phyloP scores from a whole-genome alignment of 371 early-diverging fungal species.

The Fennellomyces sp. region DNA sequence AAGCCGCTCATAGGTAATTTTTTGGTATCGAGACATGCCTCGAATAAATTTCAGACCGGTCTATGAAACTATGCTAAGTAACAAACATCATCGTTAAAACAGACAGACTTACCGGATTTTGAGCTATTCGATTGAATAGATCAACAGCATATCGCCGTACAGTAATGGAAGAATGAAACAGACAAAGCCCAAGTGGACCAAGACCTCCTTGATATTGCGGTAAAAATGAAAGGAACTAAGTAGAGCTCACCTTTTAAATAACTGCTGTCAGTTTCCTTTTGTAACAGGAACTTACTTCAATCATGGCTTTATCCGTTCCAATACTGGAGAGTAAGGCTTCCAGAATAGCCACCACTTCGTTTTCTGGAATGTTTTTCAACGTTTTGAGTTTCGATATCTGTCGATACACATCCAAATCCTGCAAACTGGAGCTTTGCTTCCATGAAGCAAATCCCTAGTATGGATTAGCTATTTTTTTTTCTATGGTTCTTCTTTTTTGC shows the following conservation, averaged over 20 bases:
- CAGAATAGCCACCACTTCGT: constrained; percentile 69
- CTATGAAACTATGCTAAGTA: constrained; percentile 6
- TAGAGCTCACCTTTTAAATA: not conserved
- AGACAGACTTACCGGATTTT: constrained; percentile 59
- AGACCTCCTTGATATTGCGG: constrained; percentile 87
- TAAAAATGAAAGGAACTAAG: constrained; percentile 72
- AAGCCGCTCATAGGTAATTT: constrained; percentile 42
- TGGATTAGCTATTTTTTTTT: no score
- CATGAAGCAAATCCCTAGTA: constrained; percentile 65
- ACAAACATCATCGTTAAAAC: not conserved
- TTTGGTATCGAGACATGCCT: constrained; percentile 44
- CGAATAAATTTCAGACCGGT: constrained; percentile 44
- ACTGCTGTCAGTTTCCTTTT: not conserved
- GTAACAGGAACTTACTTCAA: constrained; percentile 58
- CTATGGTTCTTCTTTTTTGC: not conserved
- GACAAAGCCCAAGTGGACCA: constrained; percentile 77
- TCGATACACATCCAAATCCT: constrained; percentile 69
- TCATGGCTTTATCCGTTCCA: constrained; percentile 75
- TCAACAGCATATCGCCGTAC: constrained; percentile 68
- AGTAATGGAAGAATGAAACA: constrained; percentile 73
- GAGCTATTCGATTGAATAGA: constrained; percentile 66
- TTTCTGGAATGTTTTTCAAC: constrained; percentile 58
- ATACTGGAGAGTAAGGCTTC: constrained; percentile 66
- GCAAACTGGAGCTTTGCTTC: constrained; percentile 59
- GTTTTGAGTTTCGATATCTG: constrained; percentile 69